Conservation (phyloP, 306 rosid genomes). For the Boehmeria nivea region DNA sequence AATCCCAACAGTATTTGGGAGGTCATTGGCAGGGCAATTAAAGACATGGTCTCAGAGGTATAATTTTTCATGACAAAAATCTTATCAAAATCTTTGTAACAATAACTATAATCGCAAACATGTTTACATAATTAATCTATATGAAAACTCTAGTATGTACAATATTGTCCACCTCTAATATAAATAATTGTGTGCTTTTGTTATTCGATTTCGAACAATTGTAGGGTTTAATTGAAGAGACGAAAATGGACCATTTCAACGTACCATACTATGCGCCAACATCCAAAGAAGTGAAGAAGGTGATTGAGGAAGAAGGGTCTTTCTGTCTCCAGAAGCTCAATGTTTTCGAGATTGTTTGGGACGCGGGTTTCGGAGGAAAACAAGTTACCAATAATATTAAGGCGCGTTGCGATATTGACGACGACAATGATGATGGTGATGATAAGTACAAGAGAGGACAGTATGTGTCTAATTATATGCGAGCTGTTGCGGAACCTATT, state of each 20-base stretch:
- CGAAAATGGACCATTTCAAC: slow-evolving; percentile 31
- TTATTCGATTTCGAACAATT: background rate
- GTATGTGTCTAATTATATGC: slow-evolving; percentile 20
- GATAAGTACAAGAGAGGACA: slow-evolving; percentile 11
- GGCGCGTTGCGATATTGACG: background rate
- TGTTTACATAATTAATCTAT: no score
- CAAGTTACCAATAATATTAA: no score
- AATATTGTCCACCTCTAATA: no score
- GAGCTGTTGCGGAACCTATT: slow-evolving; percentile 41
- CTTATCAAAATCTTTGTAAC: no score
- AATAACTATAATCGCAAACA: no score
- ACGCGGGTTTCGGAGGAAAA: background rate
- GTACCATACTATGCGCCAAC: slow-evolving; percentile 34
- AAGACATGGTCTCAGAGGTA: slow-evolving; percentile 48
- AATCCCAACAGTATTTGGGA: slow-evolving; percentile 3
- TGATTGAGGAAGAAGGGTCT: slow-evolving; percentile 36
- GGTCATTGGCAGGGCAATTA: slow-evolving; percentile 27
- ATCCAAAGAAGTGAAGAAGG: slow-evolving; percentile 25
- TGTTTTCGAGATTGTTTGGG: slow-evolving; percentile 23
- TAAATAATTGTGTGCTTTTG: no score
- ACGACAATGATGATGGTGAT: slow-evolving; percentile 15
- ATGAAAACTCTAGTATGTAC: no score
- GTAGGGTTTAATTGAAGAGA: slow-evolving; percentile 38
- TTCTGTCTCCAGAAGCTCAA: slow-evolving; percentile 24
- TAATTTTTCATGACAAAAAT: no score